Conservation (phyloP, 805 yeast genomes). For the Hanseniaspora hatyaiensis region DNA sequence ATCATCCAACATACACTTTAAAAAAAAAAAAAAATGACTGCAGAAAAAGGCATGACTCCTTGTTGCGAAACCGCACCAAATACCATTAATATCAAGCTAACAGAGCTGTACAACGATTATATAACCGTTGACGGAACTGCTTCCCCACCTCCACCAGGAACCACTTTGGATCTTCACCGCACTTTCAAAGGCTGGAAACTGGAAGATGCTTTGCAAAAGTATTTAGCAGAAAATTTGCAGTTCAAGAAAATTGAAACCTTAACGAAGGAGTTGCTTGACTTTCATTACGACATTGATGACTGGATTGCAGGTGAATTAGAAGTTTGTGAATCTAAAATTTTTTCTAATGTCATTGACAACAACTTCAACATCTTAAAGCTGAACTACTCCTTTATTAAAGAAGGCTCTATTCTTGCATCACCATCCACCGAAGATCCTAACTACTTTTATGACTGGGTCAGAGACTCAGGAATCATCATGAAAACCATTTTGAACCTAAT, state of each 20-base stretch:
- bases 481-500: slow-evolving; percentile 44
- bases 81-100: slow-evolving; percentile 7
- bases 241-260: slow-evolving; percentile 15
- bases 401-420: slow-evolving; percentile 75
- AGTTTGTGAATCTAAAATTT: slow-evolving; percentile 34
- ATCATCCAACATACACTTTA: background rate
- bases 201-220: slow-evolving; percentile 4
- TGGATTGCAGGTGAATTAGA: slow-evolving; percentile 38
- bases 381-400: slow-evolving; percentile 31
- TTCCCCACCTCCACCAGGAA: slow-evolving; percentile 14
- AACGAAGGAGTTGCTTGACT: slow-evolving; percentile 15
- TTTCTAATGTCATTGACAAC: slow-evolving; percentile 40
- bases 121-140: slow-evolving; percentile 14
- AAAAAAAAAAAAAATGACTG: slow-evolving; percentile 1
- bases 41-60: slow-evolving; percentile 4
- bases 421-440: slow-evolving; percentile 64
- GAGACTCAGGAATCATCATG: slow-evolving; percentile 79
- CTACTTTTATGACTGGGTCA: slow-evolving; percentile 80
- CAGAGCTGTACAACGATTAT: slow-evolving; percentile 7
- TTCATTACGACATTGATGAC: slow-evolving; percentile 27
- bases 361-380: slow-evolving; percentile 23
- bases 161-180: background rate
- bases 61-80: slow-evolving; percentile 5
- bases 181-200: background rate
- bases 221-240: slow-evolving; percentile 11